Base-by-base conservation (phyloP, 2,329 filamentous ascomycete genomes). In the Aphanoascus verrucosus region DNA sequence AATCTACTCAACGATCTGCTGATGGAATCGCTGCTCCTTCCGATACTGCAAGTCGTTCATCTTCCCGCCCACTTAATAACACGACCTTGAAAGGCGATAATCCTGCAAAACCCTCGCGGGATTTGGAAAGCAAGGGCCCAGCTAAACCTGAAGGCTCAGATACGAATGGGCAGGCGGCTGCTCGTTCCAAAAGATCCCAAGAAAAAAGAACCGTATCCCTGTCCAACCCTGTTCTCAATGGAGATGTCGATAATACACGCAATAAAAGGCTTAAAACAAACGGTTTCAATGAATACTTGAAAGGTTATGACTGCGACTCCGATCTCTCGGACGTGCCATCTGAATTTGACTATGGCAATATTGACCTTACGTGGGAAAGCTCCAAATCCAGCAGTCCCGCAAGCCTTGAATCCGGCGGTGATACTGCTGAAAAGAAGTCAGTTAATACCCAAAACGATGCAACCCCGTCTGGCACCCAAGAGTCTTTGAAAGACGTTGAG, bases 301-400 rank as follows among this genome's bases (percentile, higher is more conserved):
- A 31, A 19, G 50, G 56, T 43, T 43, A 23, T 15, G 42, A 35
- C 54, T 34, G 23, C 15, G 49, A 54, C 2, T 42, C 44, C 42
- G 52, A 54, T 20, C 28, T 53, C 35, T 53, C 51, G 2, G 44
- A 49, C 7, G 12, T 42, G 12, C n/a, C 34, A 9, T 32, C 44
- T 14, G n/a, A 48, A 23, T 12, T 31, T 19, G 31, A 46, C 14
- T 46, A 15, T 45, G 31, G 15, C 15, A 34, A 45, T 38, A 19
- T 40, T 42, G 43, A 46, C 34, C 2, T 52, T 4, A 23, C 41
- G 17, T 52, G 50, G 50, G 50, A 52, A 28, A 31, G 8, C 14
- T 41, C 38, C 31, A 41, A 42, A 17, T 52, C 38, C n/a, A 12
- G n/a, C 35, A 37, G 35, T 11, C 35, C 35, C 11, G 12, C 12